Conservation (phyloP, 1,284 basidiomycete species). For the Salmacisia buchloeana region DNA sequence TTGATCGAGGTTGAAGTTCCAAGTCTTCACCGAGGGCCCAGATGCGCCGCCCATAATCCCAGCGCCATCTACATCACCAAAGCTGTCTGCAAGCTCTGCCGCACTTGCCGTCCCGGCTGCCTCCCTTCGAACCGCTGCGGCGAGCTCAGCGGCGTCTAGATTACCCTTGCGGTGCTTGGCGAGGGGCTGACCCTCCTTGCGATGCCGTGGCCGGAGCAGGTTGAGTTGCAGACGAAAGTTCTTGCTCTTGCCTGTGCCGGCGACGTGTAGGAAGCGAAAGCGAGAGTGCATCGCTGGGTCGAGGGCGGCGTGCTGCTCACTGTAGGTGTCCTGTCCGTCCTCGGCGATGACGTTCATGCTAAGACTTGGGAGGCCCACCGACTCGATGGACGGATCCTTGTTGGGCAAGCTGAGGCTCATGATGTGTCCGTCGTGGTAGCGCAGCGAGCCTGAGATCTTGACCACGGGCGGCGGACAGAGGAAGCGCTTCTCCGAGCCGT, state of each 20-base stretch:
- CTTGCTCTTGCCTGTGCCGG: slow-evolving; percentile 79
- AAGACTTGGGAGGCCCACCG: slow-evolving; percentile 51
- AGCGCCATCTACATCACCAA: neutral
- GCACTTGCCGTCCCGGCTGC: neutral
- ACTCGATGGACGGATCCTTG: no score
- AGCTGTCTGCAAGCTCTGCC: neutral
- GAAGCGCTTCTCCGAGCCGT: slow-evolving; percentile 84
- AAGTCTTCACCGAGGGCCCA: slow-evolving; percentile 1
- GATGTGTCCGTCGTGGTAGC: slow-evolving; percentile 61
- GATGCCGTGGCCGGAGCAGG: slow-evolving; percentile 24
- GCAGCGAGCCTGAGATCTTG: slow-evolving; percentile 74
- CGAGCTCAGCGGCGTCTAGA: neutral
- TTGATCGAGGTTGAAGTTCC: slow-evolving; percentile 3
- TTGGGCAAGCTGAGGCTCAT: slow-evolving; percentile 33
- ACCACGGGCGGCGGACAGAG: slow-evolving; percentile 82
- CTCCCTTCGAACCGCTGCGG: neutral
- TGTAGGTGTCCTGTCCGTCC: slow-evolving; percentile 62
- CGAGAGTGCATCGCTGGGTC: slow-evolving; percentile 65
- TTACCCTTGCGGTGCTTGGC: slow-evolving; percentile 54
- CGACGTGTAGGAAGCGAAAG: slow-evolving; percentile 84
- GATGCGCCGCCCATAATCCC: neutral
- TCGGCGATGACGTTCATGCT: slow-evolving; percentile 80
- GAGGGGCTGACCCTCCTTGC: slow-evolving; percentile 53
- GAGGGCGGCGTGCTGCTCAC: slow-evolving; percentile 32
- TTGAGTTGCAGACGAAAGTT: slow-evolving; percentile 73